phyloP scores from a whole-genome alignment of 805 yeast species.

The Wickerhamomyces subpelliculosus region DNA sequence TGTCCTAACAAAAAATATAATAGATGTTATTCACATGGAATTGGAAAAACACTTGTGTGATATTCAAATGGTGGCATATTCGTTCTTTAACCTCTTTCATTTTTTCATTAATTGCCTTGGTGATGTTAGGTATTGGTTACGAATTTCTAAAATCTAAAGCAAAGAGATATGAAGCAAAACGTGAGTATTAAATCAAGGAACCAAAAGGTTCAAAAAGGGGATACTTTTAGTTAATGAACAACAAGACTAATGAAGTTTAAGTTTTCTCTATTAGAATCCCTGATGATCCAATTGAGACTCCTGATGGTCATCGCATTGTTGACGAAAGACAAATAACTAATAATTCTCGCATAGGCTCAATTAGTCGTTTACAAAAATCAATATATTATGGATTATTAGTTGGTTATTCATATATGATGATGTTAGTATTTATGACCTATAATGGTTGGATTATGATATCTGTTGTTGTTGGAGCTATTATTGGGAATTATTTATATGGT shows the following conservation, averaged over 20 bases:
- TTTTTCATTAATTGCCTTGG: constrained; percentile 43
- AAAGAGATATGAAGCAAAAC: constrained; percentile 11
- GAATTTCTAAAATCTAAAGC: constrained; percentile 42
- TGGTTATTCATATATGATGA: constrained; percentile 60
- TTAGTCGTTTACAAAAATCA: constrained; percentile 26
- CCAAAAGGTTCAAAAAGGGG: neutral
- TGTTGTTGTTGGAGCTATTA: constrained; percentile 62
- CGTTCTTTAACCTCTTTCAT: constrained; percentile 43
- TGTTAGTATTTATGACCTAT: constrained; percentile 83
- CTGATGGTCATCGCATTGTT: too few species aligned
- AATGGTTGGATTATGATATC: constrained; percentile 81
- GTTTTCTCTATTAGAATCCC: constrained; percentile 2
- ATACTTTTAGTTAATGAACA: neutral
- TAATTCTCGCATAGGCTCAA: constrained; percentile 10
- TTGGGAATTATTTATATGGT: constrained; percentile 63
- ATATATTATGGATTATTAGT: constrained; percentile 57
- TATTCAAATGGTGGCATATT: constrained; percentile 79
- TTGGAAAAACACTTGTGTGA: constrained; percentile 63
- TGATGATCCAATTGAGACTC: too few species aligned
- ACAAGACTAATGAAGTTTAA: neutral
- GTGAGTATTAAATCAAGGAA: constrained; percentile 12
- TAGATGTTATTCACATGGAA: constrained; percentile 76
- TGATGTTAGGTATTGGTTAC: constrained; percentile 45
- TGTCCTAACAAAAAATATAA: too few species aligned
- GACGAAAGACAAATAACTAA: neutral